Percentiles rank a stretch among this genome's conserved stretches.
Conservation (phyloP, 208 protist genomes). For the Leishmania guyanensis region DNA sequence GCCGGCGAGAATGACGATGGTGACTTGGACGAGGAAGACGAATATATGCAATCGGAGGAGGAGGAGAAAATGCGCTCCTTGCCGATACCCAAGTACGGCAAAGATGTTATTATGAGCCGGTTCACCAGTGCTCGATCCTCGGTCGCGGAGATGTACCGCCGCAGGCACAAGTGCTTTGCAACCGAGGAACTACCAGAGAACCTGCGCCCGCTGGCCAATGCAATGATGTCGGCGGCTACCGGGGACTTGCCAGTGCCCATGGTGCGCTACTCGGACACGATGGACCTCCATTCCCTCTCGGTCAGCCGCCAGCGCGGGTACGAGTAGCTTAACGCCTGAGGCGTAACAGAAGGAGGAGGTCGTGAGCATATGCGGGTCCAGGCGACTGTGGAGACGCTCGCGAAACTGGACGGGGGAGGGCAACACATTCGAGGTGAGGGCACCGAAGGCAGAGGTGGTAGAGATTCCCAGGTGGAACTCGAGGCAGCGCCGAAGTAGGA, state of each 20-base stretch:
- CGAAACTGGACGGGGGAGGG: too few relatives aligned
- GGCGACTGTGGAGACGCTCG: neutral
- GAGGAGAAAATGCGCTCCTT: conserved; percentile 3
- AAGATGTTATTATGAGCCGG: conserved; percentile 5
- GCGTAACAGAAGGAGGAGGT: neutral
- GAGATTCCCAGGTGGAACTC: conserved; percentile 5
- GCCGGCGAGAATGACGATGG: neutral
- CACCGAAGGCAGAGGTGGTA: conserved; percentile 6
- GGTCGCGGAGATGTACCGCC: conserved; percentile 4
- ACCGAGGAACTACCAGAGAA: conserved; percentile 30
- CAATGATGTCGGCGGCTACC: neutral
- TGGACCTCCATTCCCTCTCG: conserved; percentile 17
- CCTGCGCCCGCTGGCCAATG: conserved; percentile 12
- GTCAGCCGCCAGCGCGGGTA: conserved; percentile 6
- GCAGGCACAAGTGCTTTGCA: conserved; percentile 26
- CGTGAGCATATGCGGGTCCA: conserved; percentile 1
- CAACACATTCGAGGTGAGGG: neutral
- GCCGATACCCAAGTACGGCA: conserved; percentile 21
- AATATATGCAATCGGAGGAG: conserved; percentile 2
- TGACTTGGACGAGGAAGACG: conserved; percentile 14
- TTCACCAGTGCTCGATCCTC: neutral
- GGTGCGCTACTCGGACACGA: conserved; percentile 11
- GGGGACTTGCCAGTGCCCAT: neutral
- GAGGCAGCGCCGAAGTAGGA: neutral
- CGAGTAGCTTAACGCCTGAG: conserved; percentile 1